Percentiles rank a stretch among this genome's conserved stretches.
phyloP scores from a whole-genome alignment of 2,329 filamentous ascomycete species.

The Fusarium sp. region DNA sequence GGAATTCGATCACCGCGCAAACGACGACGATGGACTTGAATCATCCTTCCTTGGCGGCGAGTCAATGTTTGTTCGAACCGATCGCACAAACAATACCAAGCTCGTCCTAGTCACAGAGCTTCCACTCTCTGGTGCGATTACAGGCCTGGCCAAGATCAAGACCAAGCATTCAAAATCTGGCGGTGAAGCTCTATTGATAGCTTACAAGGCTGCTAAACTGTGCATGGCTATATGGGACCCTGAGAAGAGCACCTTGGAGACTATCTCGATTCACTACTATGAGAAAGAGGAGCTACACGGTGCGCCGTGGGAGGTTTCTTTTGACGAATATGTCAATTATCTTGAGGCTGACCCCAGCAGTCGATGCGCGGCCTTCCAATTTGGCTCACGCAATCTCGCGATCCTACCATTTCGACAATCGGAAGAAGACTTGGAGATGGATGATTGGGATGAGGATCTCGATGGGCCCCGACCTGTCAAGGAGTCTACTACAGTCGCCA shows the following conservation, averaged over 20 bases:
- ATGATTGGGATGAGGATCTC: conserved; percentile 87
- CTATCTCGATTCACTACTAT: conserved; percentile 97
- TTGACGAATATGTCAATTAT: conserved; percentile 82
- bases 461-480: conserved; percentile 75
- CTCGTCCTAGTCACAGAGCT: conserved; percentile 89
- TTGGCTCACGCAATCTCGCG: conserved; percentile 88
- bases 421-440: conserved; percentile 90
- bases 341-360: conserved; percentile 91
- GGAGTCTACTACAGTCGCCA: conserved; percentile 53
- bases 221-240: conserved; percentile 96
- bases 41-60: conserved; percentile 76
- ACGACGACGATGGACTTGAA: conserved; percentile 74
- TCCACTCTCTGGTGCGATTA: conserved; percentile 84
- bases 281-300: conserved; percentile 91
- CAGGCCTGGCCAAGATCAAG: conserved; percentile 83
- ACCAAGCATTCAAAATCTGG: conserved; percentile 79
- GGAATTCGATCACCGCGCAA: conserved; percentile 65
- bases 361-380: conserved; percentile 94
- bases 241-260: conserved; percentile 81
- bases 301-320: conserved; percentile 82
- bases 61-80: conserved; percentile 70
- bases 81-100: conserved; percentile 77
- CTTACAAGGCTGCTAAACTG: conserved; percentile 91
- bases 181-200: conserved; percentile 85
- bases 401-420: conserved; percentile 92